Base-by-base conservation (phyloP, 106 monocot species). In the Amphibolis antarctica region DNA sequence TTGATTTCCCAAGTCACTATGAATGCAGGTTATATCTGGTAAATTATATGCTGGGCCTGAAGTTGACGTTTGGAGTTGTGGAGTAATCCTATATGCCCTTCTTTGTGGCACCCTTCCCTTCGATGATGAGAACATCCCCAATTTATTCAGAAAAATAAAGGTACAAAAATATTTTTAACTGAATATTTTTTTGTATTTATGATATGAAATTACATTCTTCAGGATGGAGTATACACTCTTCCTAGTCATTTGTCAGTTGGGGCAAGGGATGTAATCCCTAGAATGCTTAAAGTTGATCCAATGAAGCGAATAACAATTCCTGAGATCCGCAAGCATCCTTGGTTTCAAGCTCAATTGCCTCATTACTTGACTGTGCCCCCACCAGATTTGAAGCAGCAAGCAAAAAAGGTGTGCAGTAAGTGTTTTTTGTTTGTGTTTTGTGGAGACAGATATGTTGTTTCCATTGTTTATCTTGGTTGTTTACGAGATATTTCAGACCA, bases 21-120 rank as follows among this genome's bases (percentile, higher is more conserved):
- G 44, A 20, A 11, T 54, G 44, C 44, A 72, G 72, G 72, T 72
- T 9, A 72, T 72, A 63, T 72, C 72, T 55, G 64, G 64, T 29
- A 72, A 64, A 56, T 19, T 72, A n/a, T 72, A 72, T 64, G 72
- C 72, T 29, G 72, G 72, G 28, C 64, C 72, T 57, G 72, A 72
- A 30, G 72, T 72, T 55, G 72, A 72, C 57, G 72, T 72, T 29
- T 72, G 72, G 72, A 72, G 72, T 21, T 72, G 72, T 56, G 72
- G 72, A 43, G 72, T 72, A 9, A 72, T 72, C 23, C 46, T 72
- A 15, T 72, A 72, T 64, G 72, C 72, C 12, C 56, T 72, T 30
- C 72, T 72, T 29, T 72, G 72, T 57, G 72, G 72, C 45, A 65
- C 64, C 17, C 64, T 72, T 44, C 72, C 72, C 23, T 72, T 72